A percentile compares a stretch with the other conserved stretches of the same genome.
Evolutionary conservation across 2,329 filamentous ascomycete species (phyloP).

Genomic region (Talaromyces sp.): DNA sequence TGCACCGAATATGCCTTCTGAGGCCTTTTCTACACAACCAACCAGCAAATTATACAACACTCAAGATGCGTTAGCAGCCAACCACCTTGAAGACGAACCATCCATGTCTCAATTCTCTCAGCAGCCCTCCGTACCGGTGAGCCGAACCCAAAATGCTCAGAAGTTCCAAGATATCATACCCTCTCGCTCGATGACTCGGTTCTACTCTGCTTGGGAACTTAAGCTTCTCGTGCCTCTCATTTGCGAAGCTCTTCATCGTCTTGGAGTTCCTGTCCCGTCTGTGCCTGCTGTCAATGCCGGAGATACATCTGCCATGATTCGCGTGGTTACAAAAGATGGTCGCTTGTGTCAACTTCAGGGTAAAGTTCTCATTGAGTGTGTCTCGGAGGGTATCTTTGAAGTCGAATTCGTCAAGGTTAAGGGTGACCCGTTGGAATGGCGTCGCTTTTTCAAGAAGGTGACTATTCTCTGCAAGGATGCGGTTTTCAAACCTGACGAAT

Average conservation of each 20-base stretch:
- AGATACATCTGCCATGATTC: slow-evolving; percentile 64
- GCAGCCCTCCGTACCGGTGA: slow-evolving; percentile 75
- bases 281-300: slow-evolving; percentile 49
- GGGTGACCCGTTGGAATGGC: slow-evolving; percentile 95
- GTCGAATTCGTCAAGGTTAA: slow-evolving; percentile 92
- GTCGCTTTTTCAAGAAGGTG: slow-evolving; percentile 95
- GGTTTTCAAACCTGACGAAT: slow-evolving; percentile 64
- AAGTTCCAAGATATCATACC: slow-evolving; percentile 91
- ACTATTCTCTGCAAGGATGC: slow-evolving; percentile 84
- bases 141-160: slow-evolving; percentile 84
- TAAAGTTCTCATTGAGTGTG: slow-evolving; percentile 48
- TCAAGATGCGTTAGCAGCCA: slow-evolving; percentile 52
- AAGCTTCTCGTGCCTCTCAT: slow-evolving; percentile 78
- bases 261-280: slow-evolving; percentile 73
- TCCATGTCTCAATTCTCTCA: slow-evolving; percentile 81
- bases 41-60: slow-evolving; percentile 36
- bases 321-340: slow-evolving; percentile 70
- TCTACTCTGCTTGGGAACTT: slow-evolving; percentile 81
- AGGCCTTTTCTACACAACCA: slow-evolving; percentile 52
- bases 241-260: slow-evolving; percentile 76
- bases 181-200: slow-evolving; percentile 81
- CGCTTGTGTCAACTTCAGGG: slow-evolving; percentile 48
- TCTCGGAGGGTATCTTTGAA: slow-evolving; percentile 68
- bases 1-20: slow-evolving; percentile 61
- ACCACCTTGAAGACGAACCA: slow-evolving; percentile 80